A percentile compares a stretch with the other conserved stretches of the same genome.
Conservation (phyloP, 352 stramenopile genomes). For the Globisporangium yorkense region DNA sequence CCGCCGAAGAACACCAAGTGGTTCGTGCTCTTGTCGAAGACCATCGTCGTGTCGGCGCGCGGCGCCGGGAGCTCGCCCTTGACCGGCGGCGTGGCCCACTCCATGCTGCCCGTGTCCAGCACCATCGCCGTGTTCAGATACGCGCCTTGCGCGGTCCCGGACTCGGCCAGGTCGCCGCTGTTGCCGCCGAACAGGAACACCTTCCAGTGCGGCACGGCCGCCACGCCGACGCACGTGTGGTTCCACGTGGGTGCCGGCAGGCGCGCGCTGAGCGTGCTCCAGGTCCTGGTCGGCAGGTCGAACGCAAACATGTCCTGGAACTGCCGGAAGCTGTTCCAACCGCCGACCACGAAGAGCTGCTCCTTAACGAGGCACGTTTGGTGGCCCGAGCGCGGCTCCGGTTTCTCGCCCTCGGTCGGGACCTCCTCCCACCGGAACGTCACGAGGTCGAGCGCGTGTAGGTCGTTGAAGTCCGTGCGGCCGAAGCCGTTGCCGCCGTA, state of each 20-base stretch:
- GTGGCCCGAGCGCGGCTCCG: slow-evolving; percentile 91
- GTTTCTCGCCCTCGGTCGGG: slow-evolving; percentile 82
- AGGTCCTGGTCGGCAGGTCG: slow-evolving; percentile 82
- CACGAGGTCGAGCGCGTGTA: slow-evolving; percentile 88
- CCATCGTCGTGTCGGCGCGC: slow-evolving; percentile 91
- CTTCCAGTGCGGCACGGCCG: slow-evolving; percentile 96
- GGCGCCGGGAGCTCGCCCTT: slow-evolving; percentile 80
- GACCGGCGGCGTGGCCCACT: slow-evolving; percentile 57
- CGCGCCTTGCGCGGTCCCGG: slow-evolving; percentile 78
- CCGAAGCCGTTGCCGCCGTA: slow-evolving; percentile 95
- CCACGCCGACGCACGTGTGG: slow-evolving; percentile 91
- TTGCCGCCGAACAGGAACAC: slow-evolving; percentile 97
- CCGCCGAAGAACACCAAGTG: slow-evolving; percentile 94
- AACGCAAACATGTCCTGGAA: slow-evolving; percentile 96
- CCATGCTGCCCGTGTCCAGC: slow-evolving; percentile 88
- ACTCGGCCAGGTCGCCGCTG: slow-evolving; percentile 89
- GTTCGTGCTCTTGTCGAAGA: slow-evolving; percentile 89
- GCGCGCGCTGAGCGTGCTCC: slow-evolving; percentile 61
- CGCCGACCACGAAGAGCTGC: slow-evolving; percentile 92
- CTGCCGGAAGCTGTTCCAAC: slow-evolving; percentile 94
- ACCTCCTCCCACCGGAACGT: slow-evolving; percentile 91
- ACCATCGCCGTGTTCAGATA: slow-evolving; percentile 90
- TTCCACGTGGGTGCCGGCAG: slow-evolving; percentile 89
- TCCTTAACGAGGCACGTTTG: slow-evolving; percentile 88
- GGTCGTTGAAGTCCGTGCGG: slow-evolving; percentile 94